phyloP scores from a whole-genome alignment of 2,329 filamentous ascomycete species.

The Colletotrichum gloeosporioides region DNA sequence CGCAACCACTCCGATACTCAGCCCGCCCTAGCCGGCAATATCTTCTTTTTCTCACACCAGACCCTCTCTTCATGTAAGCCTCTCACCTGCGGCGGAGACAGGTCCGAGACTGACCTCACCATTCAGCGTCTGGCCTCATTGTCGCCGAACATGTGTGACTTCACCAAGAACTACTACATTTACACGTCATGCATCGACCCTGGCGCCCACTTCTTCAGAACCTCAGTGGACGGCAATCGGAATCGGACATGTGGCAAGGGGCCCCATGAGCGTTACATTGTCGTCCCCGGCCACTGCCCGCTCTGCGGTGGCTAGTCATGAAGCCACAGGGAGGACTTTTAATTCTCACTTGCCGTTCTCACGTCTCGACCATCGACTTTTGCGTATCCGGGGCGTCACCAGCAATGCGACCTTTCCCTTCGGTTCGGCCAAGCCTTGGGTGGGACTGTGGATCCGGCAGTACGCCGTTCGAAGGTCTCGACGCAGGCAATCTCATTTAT shows the following conservation, averaged over 20 bases:
- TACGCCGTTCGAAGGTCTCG: not conserved
- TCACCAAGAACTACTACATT: conserved; percentile 79
- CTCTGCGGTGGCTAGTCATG: conserved; percentile 41
- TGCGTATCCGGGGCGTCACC: not conserved
- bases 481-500: not conserved
- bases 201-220: conserved; percentile 73
- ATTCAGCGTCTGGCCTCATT: not conserved
- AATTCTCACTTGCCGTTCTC: not conserved
- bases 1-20: not conserved
- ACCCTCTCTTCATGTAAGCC: not conserved
- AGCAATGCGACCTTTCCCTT: not conserved
- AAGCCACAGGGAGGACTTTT: not conserved
- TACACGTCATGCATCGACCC: conserved; percentile 75
- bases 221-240: conserved; percentile 69
- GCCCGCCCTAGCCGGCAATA: not conserved
- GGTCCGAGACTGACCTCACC: not conserved
- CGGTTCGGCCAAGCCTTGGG: not conserved
- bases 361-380: not conserved
- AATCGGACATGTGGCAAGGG: conserved; percentile 64
- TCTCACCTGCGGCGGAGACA: not conserved
- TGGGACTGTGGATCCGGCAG: not conserved
- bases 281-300: conserved; percentile 67
- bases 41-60: not conserved
- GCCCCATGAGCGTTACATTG: conserved; percentile 77
- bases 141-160: conserved; percentile 59